These are phyloP conservation scores for Colletotrichum kahawae DNA, from an alignment of 2,329 filamentous ascomycete species.

Conservation along the genomic window DNA sequence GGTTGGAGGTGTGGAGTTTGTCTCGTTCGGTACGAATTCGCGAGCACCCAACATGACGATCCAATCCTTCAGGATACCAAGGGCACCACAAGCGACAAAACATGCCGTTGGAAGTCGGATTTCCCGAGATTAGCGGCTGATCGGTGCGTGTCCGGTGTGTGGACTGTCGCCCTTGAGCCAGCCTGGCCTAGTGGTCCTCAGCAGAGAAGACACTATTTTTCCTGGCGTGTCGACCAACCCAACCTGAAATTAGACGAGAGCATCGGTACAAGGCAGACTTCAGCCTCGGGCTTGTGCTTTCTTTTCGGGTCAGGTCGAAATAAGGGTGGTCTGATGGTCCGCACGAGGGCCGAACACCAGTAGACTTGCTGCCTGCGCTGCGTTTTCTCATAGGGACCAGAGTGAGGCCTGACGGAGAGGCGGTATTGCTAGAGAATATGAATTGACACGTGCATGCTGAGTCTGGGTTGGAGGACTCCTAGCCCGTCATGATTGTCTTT, in stretches of 20 bases:
- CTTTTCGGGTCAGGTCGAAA: background rate
- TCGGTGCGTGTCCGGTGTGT: slow-evolving; percentile 6
- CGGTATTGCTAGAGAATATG: background rate
- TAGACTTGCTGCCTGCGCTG: background rate
- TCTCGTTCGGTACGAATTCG: background rate
- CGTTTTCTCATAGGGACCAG: background rate
- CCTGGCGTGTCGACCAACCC: background rate
- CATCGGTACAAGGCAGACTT: background rate
- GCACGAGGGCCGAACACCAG: background rate
- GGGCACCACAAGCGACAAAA: background rate
- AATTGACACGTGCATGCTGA: background rate
- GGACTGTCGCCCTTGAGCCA: background rate
- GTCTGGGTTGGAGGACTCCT: background rate
- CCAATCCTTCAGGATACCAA: background rate
- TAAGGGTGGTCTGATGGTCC: background rate
- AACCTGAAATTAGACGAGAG: slow-evolving; percentile 1
- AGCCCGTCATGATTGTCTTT: background rate
- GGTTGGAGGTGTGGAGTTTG: background rate
- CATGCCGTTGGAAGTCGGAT: slow-evolving; percentile 2
- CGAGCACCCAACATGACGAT: background rate
- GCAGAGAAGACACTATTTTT: background rate
- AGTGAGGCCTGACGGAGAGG: background rate
- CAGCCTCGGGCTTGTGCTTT: slow-evolving; percentile 5
- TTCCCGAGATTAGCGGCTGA: background rate
- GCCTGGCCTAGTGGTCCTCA: background rate